These are phyloP conservation scores for Arthrobotrys megalospora DNA, from an alignment of 2,329 filamentous ascomycete genomes.

Conservation along the genomic window DNA sequence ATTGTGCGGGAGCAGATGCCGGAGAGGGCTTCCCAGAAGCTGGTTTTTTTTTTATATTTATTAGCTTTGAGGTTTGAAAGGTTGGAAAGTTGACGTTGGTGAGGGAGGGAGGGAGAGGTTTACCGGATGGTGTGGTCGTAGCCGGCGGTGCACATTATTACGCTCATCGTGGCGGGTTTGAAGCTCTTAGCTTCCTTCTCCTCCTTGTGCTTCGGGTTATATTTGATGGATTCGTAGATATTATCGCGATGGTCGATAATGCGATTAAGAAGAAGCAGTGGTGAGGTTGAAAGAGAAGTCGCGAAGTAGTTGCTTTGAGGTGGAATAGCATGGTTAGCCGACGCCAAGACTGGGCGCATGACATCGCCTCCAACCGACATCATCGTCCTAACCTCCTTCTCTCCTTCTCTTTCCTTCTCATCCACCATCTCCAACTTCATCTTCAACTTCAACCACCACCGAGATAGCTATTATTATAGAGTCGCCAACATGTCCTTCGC, in stretches of 20 bases:
- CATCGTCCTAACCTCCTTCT: slow-evolving; percentile 17
- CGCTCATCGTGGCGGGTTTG: slow-evolving; percentile 62
- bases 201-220: not conserved
- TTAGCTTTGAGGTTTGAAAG: not conserved
- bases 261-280: not conserved
- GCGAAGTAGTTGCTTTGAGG: not conserved
- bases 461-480: not conserved
- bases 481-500: slow-evolving; percentile 84
- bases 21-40: slow-evolving; percentile 98
- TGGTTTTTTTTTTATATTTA: slow-evolving; percentile 67
- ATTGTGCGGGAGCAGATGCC: slow-evolving; percentile 98
- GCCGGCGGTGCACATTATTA: slow-evolving; percentile 72
- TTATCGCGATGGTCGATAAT: not conserved
- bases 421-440: not conserved
- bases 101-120: slow-evolving; percentile 62
- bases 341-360: slow-evolving; percentile 52
- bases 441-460: slow-evolving; percentile 19
- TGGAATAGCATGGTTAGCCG: not conserved
- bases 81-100: slow-evolving; percentile 22
- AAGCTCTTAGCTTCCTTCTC: slow-evolving; percentile 6
- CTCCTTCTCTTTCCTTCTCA: not conserved
- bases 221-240: not conserved
- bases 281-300: no score
- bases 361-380: slow-evolving; percentile 33
- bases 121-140: slow-evolving; percentile 84